Base-by-base conservation (phyloP, 352 stramenopile genomes). In the Phytophthora aleatoria region DNA sequence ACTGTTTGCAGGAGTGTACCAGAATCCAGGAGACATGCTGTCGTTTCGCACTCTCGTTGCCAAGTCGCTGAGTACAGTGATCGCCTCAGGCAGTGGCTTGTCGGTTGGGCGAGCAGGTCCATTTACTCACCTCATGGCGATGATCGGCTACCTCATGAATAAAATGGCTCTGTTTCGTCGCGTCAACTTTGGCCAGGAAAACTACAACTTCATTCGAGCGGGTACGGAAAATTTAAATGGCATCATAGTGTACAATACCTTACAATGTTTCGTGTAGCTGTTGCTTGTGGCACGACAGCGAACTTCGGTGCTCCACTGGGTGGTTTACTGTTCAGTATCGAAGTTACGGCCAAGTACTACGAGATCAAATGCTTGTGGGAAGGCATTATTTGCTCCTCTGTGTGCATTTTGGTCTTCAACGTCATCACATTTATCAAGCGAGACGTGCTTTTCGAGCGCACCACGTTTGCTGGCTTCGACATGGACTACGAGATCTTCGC, bases 341-440 rank as follows among this genome's bases (percentile, higher is more conserved):
- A 95, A 69, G 87, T 95, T 30, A 93, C 85, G 3, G 85, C 85
- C 4, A 87, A 84, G 33, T 92, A 90, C 53, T 95, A 94, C 64
- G 83, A 92, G 62, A 94, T 95, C 76, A 91, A 91, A 61, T 92
- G 81, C 12, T 69, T 95, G 9, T 95, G 87, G 87, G 85, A 94
- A 67, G 85, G 85, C 13, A 85, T 94, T 42, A 95, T 95, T 53
- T 85, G 81, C 61, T 91, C 87, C 24, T 90, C 85, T 2, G 70
- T 93, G 24, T 94, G 83, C 27, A 90, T 95, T 45, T 61, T 95
- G 9, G 77, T 92, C 15, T 95, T 88, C 57, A 89, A 90, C 28
- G 78, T 94, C 33, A 86, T 94, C 44, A 90, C 78, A 3, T 91
- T 91, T 30, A 70, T 94, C 53, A 88, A 90, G 36, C 83, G 79